Evolutionary conservation across 2,329 filamentous ascomycete genomes (phyloP), one percentile per base, ranked within the genome.

Genomic region (Colletotrichum sp.): DNA sequence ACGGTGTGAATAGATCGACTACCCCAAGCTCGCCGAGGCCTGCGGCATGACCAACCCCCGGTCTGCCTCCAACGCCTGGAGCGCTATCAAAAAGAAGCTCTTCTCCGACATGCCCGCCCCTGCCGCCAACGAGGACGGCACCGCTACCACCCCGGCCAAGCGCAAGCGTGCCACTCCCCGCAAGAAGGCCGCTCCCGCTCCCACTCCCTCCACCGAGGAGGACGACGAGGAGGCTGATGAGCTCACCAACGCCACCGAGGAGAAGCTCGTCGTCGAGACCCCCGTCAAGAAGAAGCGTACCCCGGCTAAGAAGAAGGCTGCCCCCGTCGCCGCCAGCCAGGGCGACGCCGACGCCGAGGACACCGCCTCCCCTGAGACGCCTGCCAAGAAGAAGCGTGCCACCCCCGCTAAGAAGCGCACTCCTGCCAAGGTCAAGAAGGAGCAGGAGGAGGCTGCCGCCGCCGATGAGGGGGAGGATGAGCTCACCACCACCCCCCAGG

Each of bases 1-100:
- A 49, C 18, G 1, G 18, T n/a, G 1, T n/a, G 39, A 80, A 18
- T n/a, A 82, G 81, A 78, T 82, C 6, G 81, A 82, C 76, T 80
- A 79, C 32, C 15, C 1, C n/a, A 76, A 77, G 30, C 79, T 82
- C 1, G 80, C 80, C 8, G 49, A 24, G 8, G 78, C 78, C 30
- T 77, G 75, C 36, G 76, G 76, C 70, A 81, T 82, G 80, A 77
- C 72, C 76, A 81, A 80, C 73, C 72, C 44, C 1, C 77, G 78
- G 13, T 79, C 77, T 3, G 81, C 81, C 63, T 32, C 75, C 63
- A 81, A 81, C 62, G 80, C 79, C 49, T 82, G 81, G 81, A 8
- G 39, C 6, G 18, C 3, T 2, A 78, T 82, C 68, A 81, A 81
- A 59, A 81, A 81, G 71, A 82, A 82, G 75, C 75, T 82, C 12